Base-by-base conservation (phyloP, 2,329 filamentous ascomycete species). In the Cercospora beticola region DNA sequence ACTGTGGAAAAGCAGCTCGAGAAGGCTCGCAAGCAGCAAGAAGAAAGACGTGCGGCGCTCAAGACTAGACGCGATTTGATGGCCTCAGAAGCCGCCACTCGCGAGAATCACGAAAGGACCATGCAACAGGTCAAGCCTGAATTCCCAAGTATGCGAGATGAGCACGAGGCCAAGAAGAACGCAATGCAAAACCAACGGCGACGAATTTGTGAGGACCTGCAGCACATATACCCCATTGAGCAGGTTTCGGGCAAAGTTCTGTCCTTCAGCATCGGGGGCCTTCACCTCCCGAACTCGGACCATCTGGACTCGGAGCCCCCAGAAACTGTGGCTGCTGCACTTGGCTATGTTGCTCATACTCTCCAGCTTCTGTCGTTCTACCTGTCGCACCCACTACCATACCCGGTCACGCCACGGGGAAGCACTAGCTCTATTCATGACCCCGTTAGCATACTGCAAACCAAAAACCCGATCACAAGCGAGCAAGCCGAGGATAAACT, bases 131-230 rank as follows among this genome's bases (percentile, higher is more conserved):
- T 87, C 12, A 83, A 84, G 40, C 79, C 82, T 5, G 82, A 90
- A 1, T 79, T 91, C 0, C 82, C 73, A 0, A 65, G 63, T 14
- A 56, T 74, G 14, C 69, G 71, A 21, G 70, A 73, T 5, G 74
- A 76, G 49, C 69, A 74, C 61, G 61, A 85, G 59, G 67, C 69
- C 21, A 89, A 87, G 0, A 84, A 84, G 52, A 88, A 90, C 62
- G 87, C 89, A 21, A 90, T 93, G n/a, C 88, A 86, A 67, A 92
- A 91, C n/a, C 95, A 98, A 79, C 88, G 94, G 23, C 88, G 94
- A 14, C 90, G 95, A 40, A 92, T 98, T 65, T 94, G 93, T 78
- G 90, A 95, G 72, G 93, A 97, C 72, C 83, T 99, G 0, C 83
- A 88, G 12, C 82, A 83, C 28, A 92, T 97, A 66, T 97, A 94